These are phyloP conservation scores for Boletus rex-veris DNA, from an alignment of 768 basidiomycete genomes.

Conservation along the genomic window DNA sequence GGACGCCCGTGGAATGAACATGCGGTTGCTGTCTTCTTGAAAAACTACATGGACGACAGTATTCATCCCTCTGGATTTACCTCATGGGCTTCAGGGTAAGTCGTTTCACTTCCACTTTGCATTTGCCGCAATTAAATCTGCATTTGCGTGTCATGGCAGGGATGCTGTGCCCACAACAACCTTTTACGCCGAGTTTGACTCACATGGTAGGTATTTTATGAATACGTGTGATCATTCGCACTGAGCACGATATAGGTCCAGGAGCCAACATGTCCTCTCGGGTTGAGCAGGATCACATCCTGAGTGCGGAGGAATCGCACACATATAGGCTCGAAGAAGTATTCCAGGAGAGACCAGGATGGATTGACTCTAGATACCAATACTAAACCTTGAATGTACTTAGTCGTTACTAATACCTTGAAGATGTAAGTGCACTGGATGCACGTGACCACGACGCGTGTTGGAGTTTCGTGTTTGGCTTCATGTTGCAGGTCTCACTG, in stretches of 20 bases:
- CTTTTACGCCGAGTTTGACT: constrained; percentile 57
- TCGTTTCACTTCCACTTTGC: background rate
- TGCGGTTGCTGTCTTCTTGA: constrained; percentile 51
- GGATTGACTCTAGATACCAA: constrained; percentile 54
- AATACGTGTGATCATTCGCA: background rate
- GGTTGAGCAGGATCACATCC: constrained; percentile 44
- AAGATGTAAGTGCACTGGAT: background rate
- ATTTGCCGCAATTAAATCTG: background rate
- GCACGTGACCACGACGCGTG: constrained; percentile 31
- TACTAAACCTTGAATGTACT: background rate
- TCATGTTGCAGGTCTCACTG: too few relatives aligned
- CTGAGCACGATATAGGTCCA: constrained; percentile 38
- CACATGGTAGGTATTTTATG: constrained; percentile 37
- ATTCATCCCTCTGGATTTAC: constrained; percentile 50
- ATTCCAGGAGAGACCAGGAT: constrained; percentile 47
- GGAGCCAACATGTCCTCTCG: constrained; percentile 48
- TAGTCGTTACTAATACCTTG: too few relatives aligned
- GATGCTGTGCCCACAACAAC: constrained; percentile 49
- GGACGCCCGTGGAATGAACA: constrained; percentile 61
- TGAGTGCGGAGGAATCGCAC: constrained; percentile 25
- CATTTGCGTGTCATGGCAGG: constrained; percentile 34
- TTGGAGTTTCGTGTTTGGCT: constrained; percentile 7
- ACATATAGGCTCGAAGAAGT: constrained; percentile 46
- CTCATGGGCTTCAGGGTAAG: constrained; percentile 36
- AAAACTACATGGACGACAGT: constrained; percentile 57